A percentile compares a stretch with the other conserved stretches of the same genome.
phyloP scores from a whole-genome alignment of 192 early-diverging fungal species.

The Coemansia sp. region DNA sequence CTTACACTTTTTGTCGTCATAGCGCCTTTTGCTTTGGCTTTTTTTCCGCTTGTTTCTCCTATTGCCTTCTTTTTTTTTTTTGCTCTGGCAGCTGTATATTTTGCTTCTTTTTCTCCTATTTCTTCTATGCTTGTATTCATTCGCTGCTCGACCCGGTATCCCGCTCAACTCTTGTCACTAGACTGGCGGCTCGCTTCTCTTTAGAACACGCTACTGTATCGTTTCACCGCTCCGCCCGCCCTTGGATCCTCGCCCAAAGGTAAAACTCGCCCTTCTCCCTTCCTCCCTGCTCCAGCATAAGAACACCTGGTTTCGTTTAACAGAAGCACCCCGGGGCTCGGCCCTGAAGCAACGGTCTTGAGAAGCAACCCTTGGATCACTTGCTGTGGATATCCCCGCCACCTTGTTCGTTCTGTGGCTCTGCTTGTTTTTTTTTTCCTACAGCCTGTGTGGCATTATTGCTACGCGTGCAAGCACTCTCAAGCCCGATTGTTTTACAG shows the following conservation, averaged over 20 bases:
- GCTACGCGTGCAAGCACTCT: not conserved
- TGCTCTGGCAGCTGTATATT: constrained; percentile 10
- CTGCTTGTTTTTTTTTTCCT: not conserved
- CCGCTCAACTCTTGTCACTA: not conserved
- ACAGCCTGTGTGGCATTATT: not conserved
- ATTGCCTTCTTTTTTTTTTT: not conserved
- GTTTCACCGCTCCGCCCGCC: not conserved
- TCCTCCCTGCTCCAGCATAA: not conserved
- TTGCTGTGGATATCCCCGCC: not conserved
- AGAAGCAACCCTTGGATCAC: not conserved
- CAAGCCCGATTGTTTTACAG: not conserved
- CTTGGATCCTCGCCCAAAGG: not conserved
- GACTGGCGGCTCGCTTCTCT: not conserved
- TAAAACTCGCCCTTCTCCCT: not conserved
- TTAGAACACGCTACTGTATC: not conserved
- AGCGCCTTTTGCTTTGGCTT: constrained; percentile 8
- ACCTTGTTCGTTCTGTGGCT: not conserved
- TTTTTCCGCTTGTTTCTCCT: constrained; percentile 1
- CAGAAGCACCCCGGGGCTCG: too few species aligned
- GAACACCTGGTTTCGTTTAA: not conserved
- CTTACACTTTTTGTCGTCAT: constrained; percentile 10
- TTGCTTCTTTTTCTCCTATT: not conserved
- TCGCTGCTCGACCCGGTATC: not conserved
- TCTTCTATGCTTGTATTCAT: constrained; percentile 2
- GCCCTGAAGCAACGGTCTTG: not conserved